Conservation (phyloP, 495 filamentous ascomycete genomes). For the Aspergillus sclerotiicarbonarius region DNA sequence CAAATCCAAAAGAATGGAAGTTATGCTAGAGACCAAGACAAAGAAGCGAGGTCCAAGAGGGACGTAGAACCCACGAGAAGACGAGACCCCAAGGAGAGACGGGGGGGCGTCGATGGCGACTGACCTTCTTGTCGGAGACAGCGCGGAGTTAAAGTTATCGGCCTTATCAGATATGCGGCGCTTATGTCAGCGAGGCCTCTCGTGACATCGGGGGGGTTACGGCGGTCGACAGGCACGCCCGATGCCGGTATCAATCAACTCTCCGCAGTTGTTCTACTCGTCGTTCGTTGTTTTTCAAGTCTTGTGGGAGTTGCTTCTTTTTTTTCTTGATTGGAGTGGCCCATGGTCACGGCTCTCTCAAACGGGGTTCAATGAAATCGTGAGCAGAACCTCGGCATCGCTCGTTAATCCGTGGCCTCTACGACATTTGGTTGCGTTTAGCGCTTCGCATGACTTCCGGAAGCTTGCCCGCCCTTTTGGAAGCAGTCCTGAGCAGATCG, state of each 20-base stretch:
- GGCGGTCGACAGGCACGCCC: neutral
- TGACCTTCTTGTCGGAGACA: slow-evolving; percentile 3
- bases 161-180: neutral
- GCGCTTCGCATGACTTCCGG: slow-evolving; percentile 25
- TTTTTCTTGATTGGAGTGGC: neutral
- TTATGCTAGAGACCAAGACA: neutral
- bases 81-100: neutral
- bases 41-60: neutral
- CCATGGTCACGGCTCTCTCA: neutral
- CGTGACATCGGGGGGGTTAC: slow-evolving; percentile 1
- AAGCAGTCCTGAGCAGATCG: slow-evolving; percentile 36
- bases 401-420: neutral
- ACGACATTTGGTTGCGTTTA: neutral
- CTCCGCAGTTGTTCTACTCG: slow-evolving; percentile 1
- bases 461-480: slow-evolving; percentile 27
- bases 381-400: neutral
- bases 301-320: neutral
- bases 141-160: neutral
- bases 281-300: neutral
- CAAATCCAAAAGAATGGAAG: neutral
- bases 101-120: neutral
- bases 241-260: neutral
- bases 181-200: slow-evolving; percentile 1
- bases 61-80: neutral
- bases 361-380: neutral